phyloP scores from a whole-genome alignment of 2,329 filamentous ascomycete genomes.

The Alternaria dauci region DNA sequence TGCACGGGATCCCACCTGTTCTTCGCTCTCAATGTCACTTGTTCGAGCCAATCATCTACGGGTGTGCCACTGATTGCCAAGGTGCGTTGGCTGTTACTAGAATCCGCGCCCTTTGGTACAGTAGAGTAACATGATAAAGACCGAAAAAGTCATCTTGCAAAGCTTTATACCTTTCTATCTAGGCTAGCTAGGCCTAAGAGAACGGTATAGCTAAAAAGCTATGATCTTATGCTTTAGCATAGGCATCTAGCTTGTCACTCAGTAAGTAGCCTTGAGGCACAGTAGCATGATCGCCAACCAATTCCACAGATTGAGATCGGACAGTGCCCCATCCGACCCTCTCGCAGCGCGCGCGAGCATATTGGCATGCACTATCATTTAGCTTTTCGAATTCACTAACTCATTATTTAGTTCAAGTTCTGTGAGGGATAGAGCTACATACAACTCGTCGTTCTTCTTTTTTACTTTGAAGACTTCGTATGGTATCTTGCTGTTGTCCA shows the following conservation, averaged over 20 bases:
- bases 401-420: neutral
- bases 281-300: neutral
- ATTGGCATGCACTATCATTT: neutral
- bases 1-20: neutral
- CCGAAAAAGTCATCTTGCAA: neutral
- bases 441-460: conserved; percentile 16
- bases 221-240: too few species aligned
- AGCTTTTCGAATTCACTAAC: neutral
- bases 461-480: conserved; percentile 27
- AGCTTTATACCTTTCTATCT: neutral
- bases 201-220: too few species aligned
- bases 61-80: neutral
- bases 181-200: too few species aligned
- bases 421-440: neutral
- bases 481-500: conserved; percentile 33
- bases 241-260: too few species aligned
- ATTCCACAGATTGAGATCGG: neutral
- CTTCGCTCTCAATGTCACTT: conserved; percentile 4
- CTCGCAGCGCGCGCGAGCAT: neutral
- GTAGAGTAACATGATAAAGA: neutral
- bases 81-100: neutral
- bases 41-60: conserved; percentile 2
- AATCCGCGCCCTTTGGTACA: conserved; percentile 1
- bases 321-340: neutral
- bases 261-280: too few species aligned